Percentiles rank a stretch among this genome's conserved stretches.
phyloP scores from a whole-genome alignment of 202 grass and related monocot genomes.

The Musa balbisiana region DNA sequence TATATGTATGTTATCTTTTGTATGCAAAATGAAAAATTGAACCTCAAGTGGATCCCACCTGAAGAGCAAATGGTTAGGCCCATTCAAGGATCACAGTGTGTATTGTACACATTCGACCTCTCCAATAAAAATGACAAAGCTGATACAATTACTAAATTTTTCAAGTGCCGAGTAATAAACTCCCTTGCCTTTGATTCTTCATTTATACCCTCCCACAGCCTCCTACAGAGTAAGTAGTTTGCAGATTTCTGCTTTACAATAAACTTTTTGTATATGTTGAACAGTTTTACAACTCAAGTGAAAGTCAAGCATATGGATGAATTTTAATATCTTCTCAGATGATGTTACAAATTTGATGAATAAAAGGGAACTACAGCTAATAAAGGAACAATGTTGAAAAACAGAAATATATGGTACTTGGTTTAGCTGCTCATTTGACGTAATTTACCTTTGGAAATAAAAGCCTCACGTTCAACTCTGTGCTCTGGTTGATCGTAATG shows the following conservation, averaged over 20 bases:
- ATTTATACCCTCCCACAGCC: not conserved
- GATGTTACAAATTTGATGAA: not conserved
- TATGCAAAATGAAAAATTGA: no score
- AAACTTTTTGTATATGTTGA: not conserved
- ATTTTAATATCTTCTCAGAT: not conserved
- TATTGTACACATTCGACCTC: no score
- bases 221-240: not conserved
- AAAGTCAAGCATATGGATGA: not conserved
- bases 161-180: no score
- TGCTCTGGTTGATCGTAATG: constrained; percentile 70
- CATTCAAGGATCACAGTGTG: no score
- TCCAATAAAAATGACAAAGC: no score
- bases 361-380: not conserved
- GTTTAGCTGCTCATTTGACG: not conserved
- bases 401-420: not conserved
- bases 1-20: no score
- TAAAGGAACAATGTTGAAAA: not conserved
- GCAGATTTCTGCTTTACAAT: not conserved
- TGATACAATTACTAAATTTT: no score
- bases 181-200: no score
- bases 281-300: not conserved
- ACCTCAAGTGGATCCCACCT: no score
- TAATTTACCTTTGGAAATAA: constrained; percentile 62
- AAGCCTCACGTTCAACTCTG: constrained; percentile 72
- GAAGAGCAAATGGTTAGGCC: no score